phyloP scores from a whole-genome alignment of 331 rosid genomes.

The Acacia pycnantha region DNA sequence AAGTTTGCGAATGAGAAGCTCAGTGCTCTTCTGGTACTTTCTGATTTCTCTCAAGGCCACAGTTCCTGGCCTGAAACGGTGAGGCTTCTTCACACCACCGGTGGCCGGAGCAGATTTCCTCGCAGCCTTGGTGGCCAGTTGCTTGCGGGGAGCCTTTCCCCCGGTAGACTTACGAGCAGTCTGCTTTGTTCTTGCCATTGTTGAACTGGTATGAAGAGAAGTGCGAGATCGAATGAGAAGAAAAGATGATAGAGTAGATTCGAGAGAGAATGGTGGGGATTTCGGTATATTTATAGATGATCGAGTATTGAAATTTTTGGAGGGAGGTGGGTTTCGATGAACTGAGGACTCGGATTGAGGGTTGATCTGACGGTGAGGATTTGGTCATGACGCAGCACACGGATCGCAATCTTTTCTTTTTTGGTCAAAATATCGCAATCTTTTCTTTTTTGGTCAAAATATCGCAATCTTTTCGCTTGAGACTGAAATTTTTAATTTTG shows the following conservation, averaged over 20 bases:
- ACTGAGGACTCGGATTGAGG: not conserved
- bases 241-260: not conserved
- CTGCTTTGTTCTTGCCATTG: constrained; percentile 44
- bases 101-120: too few relatives aligned
- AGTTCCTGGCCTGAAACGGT: constrained; percentile 38
- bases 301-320: constrained; percentile 1
- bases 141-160: too few relatives aligned
- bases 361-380: constrained; percentile 21
- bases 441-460: too few relatives aligned
- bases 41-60: constrained; percentile 27
- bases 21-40: constrained; percentile 37
- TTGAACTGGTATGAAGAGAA: not conserved
- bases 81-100: not conserved
- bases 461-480: not conserved
- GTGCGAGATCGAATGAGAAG: not conserved
- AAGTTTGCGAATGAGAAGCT: constrained; percentile 39
- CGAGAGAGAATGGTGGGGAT: not conserved
- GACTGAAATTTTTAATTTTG: not conserved
- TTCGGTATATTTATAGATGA: constrained; percentile 15
- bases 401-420: constrained; percentile 17
- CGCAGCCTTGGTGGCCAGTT: too few relatives aligned
- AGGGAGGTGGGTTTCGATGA: not conserved
- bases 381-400: not conserved
- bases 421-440: too few relatives aligned
- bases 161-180: not conserved